Evolutionary conservation across 2,329 filamentous ascomycete species (phyloP).

Genomic region (Aureobasidium namibiae): DNA sequence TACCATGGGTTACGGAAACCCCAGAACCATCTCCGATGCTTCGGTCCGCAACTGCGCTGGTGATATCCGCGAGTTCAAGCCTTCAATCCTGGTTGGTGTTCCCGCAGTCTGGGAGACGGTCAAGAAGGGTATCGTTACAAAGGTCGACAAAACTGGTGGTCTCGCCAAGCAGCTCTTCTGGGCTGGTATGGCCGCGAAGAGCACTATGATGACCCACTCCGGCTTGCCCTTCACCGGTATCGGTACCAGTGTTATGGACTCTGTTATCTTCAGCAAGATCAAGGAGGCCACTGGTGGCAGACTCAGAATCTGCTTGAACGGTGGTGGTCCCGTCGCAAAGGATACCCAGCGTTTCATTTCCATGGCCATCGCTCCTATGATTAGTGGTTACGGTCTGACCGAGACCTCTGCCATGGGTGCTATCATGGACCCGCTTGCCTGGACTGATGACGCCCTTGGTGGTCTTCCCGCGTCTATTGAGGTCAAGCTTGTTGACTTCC

Average conservation of each 20-base stretch:
- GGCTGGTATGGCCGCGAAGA: constrained; percentile 54
- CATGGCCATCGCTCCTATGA: constrained; percentile 87
- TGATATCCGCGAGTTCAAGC: constrained; percentile 85
- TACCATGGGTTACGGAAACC: constrained; percentile 87
- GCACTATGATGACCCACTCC: constrained; percentile 45
- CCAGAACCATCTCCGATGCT: constrained; percentile 75
- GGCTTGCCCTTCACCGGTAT: constrained; percentile 40
- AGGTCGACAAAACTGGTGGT: constrained; percentile 64
- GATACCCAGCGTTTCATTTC: constrained; percentile 88
- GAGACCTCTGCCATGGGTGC: constrained; percentile 72
- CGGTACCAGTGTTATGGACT: constrained; percentile 63
- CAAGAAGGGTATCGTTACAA: constrained; percentile 82
- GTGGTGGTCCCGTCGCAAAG: constrained; percentile 80
- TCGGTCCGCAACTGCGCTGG: constrained; percentile 86
- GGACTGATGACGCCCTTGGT: constrained; percentile 69
- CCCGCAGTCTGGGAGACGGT: constrained; percentile 96
- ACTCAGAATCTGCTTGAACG: constrained; percentile 86
- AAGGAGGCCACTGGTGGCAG: constrained; percentile 82
- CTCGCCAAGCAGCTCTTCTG: constrained; percentile 72
- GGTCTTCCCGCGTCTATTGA: constrained; percentile 71
- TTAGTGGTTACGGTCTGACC: constrained; percentile 87
- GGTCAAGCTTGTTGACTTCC: constrained; percentile 83
- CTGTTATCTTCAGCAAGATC: constrained; percentile 84
- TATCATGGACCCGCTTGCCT: constrained; percentile 77
- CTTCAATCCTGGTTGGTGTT: constrained; percentile 86